Evolutionary conservation across 208 protist genomes (phyloP).

Genomic region (Wallacemonas rigidus): DNA sequence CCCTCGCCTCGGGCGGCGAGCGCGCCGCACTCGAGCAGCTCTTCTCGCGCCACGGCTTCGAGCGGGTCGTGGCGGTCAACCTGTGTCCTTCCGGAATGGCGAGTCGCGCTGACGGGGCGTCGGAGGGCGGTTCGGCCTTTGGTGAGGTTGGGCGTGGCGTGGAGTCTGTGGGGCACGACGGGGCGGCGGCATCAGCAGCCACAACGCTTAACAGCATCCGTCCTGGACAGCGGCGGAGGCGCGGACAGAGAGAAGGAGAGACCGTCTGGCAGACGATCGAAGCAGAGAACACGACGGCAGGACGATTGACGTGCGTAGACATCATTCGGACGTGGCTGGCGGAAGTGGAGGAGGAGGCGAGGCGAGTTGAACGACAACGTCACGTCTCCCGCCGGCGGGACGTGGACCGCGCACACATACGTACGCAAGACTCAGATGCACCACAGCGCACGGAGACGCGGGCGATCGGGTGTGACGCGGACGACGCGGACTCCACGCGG

Average conservation of each 20-base stretch:
- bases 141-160: not conserved
- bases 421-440: too few species aligned
- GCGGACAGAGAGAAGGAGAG: not conserved
- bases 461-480: not conserved
- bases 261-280: not conserved
- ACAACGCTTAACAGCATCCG: too few species aligned
- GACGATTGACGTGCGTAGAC: slow-evolving; percentile 49
- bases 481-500: slow-evolving; percentile 2
- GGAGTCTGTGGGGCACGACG: not conserved
- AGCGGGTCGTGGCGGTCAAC: slow-evolving; percentile 47
- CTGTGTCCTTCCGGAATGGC: slow-evolving; percentile 20
- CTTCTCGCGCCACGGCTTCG: slow-evolving; percentile 51
- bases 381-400: too few species aligned
- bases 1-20: slow-evolving; percentile 38
- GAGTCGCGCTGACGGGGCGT: not conserved
- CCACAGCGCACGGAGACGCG: not conserved
- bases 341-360: slow-evolving; percentile 33
- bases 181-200: too few species aligned
- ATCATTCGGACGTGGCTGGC: slow-evolving; percentile 47
- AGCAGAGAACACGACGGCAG: slow-evolving; percentile 21
- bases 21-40: slow-evolving; percentile 42
- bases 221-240: slow-evolving; percentile 6
- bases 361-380: not conserved
- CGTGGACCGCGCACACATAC: too few species aligned
- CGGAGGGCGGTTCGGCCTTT: not conserved